Percentiles rank a stretch among this genome's conserved stretches.
phyloP scores from a whole-genome alignment of 768 basidiomycete species.

The Tylopilus sp. region DNA sequence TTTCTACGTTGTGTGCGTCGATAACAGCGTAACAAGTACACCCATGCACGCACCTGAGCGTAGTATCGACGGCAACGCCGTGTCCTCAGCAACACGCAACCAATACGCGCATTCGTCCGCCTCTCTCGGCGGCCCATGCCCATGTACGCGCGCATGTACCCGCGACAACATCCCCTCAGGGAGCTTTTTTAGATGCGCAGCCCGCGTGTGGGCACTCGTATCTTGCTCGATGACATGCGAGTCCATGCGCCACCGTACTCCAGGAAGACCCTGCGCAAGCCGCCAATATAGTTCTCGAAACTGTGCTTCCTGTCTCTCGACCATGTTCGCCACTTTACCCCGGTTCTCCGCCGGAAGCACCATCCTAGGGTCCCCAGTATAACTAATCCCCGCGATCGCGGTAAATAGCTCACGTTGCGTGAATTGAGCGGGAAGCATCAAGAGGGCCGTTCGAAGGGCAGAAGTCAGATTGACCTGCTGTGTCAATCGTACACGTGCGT shows the following conservation, averaged over 20 bases:
- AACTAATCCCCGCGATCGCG: conserved; percentile 81
- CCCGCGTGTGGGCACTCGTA: conserved; percentile 57
- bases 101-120: conserved; percentile 76
- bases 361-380: conserved; percentile 93
- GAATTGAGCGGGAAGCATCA: conserved; percentile 81
- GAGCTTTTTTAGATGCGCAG: conserved; percentile 74
- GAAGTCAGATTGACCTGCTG: conserved; percentile 93
- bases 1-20: conserved; percentile 45
- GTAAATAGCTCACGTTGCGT: conserved; percentile 80
- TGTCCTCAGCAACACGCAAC: conserved; percentile 66
- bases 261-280: conserved; percentile 72
- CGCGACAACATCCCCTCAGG: conserved; percentile 62
- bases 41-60: conserved; percentile 42
- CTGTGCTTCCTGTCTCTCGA: conserved; percentile 72
- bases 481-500: conserved; percentile 86
- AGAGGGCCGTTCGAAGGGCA: conserved; percentile 85
- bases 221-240: conserved; percentile 69
- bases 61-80: conserved; percentile 50
- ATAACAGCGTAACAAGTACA: background rate
- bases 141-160: conserved; percentile 40
- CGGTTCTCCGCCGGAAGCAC: conserved; percentile 91
- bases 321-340: conserved; percentile 91
- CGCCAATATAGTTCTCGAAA: conserved; percentile 87
- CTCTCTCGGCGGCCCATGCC: conserved; percentile 40
- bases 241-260: conserved; percentile 66